Conservation (phyloP, 2,329 filamentous ascomycete species). For the Cryphonectria carpinicola region DNA sequence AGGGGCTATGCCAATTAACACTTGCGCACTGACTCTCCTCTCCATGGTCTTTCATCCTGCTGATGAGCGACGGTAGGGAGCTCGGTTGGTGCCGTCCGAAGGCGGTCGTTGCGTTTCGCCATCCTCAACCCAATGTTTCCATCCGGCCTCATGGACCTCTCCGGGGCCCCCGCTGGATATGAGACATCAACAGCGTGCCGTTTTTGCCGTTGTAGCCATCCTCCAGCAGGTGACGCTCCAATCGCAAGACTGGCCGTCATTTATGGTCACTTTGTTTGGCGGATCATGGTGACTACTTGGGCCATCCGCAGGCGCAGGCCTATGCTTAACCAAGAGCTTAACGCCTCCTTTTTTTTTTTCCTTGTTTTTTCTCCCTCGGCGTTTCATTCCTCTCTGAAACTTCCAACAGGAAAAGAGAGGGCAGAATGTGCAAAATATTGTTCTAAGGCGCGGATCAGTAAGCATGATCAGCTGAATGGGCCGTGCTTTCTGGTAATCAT, state of each 20-base stretch:
- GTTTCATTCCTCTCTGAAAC: neutral
- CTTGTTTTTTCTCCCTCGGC: too few species aligned
- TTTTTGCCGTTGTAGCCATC: neutral
- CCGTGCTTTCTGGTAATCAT: neutral
- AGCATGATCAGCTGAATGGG: neutral
- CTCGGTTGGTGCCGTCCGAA: neutral
- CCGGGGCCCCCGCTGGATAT: neutral
- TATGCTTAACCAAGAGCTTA: constrained; percentile 6
- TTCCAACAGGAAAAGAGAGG: neutral
- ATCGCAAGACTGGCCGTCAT: neutral
- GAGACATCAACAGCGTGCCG: neutral
- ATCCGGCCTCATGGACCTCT: neutral
- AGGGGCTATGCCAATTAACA: neutral
- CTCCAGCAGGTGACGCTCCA: neutral
- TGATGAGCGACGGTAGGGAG: neutral
- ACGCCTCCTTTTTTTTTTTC: neutral
- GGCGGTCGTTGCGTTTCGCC: constrained; percentile 1
- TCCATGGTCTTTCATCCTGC: neutral
- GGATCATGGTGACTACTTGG: neutral
- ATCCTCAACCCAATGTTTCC: neutral
- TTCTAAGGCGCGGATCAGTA: neutral
- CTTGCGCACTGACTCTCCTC: neutral
- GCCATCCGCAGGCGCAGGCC: neutral
- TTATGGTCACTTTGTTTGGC: neutral
- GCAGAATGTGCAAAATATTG: neutral